Evolutionary conservation across 1,139 yeast species (phyloP), one percentile per base, ranked within the genome.

Genomic region (Protomyces pachydermus): DNA sequence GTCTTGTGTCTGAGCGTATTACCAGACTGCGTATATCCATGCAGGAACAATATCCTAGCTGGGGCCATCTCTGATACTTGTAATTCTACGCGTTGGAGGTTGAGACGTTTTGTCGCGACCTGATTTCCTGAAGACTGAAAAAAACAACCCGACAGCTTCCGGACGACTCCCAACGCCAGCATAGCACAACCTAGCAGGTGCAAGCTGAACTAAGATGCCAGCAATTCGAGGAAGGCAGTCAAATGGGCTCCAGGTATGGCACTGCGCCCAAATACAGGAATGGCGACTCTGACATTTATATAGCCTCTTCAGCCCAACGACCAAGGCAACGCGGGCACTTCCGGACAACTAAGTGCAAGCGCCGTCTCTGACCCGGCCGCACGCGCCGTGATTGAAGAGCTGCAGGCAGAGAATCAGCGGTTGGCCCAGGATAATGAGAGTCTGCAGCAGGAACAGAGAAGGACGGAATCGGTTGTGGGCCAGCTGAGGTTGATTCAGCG

Each of bases 21-120:
- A 54, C 64, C 64, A 2, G 64, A 60, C 39, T 60, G 64, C n/a
- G 64, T 60, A 18, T 54, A 60, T 16, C 64, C 64, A 35, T 60
- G 64, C 9, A 60, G 58, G 50, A 54, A 60, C 18, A 60, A 39
- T 14, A 60, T 54, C 14, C 58, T 53, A 18, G 54, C 54, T 18
- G 54, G 54, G 16, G 48, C 23, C 48, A 42, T 42, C 48, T 38
- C 16, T 12, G 2, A 6, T 28, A 28, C 32, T 28, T 28, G 8
- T 28, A 28, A 1, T 28, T 28, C 1, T 28, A 28, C 32, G 32
- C 32, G 32, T 28, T 28, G 32, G 23, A 20, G 2, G 23, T 2
- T 20, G 23, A 20, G 0, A 28, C 4, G 8, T 1, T 28, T 28
- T 28, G 32, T 28, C 32, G 32, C 32, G 32, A 28, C 32, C 4